Evolutionary conservation across 140 eudicot species (phyloP).

Genomic region (Anethum foeniculum): DNA sequence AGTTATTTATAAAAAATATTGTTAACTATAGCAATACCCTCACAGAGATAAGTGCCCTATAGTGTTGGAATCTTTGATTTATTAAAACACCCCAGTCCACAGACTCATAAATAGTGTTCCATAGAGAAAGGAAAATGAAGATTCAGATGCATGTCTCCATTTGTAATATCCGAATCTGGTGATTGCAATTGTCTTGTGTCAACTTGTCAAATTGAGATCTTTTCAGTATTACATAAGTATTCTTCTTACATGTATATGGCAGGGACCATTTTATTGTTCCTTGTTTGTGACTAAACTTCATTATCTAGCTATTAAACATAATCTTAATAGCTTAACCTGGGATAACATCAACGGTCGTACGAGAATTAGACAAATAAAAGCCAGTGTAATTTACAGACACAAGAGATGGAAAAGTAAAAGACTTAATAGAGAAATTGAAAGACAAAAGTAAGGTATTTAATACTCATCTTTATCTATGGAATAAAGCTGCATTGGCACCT

Average conservation of each 20-base stretch:
- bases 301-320: not conserved
- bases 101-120: constrained; percentile 22
- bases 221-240: not conserved
- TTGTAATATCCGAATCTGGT: not conserved
- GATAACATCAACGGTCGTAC: not conserved
- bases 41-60: too few relatives aligned
- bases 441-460: not conserved
- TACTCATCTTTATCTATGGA: not conserved
- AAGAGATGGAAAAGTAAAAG: not conserved
- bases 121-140: constrained; percentile 7
- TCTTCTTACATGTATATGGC: too few relatives aligned
- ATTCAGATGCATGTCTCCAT: constrained; percentile 9
- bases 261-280: too few relatives aligned
- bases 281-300: not conserved
- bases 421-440: not conserved
- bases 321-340: not conserved
- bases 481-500: not conserved
- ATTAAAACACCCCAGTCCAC: not conserved
- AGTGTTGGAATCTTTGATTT: too few relatives aligned
- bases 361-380: not conserved
- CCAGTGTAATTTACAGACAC: not conserved
- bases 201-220: not conserved
- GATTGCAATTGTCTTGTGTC: not conserved
- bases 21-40: too few relatives aligned
- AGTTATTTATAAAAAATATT: too few relatives aligned